phyloP scores from a whole-genome alignment of 2,329 filamentous ascomycete species.

The Fusarium sp. region DNA sequence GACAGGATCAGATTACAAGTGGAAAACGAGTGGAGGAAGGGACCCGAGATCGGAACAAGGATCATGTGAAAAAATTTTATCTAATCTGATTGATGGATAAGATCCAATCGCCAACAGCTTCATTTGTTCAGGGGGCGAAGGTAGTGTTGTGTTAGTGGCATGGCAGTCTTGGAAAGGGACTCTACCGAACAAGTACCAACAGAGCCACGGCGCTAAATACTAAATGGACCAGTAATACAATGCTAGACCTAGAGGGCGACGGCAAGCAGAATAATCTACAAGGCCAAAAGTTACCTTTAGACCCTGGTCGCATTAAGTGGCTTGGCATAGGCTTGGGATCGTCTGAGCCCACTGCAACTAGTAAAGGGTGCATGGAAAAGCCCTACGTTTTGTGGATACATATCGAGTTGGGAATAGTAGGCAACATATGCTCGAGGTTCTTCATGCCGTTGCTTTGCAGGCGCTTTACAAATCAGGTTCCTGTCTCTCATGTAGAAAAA shows the following conservation, averaged over 20 bases:
- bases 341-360: constrained; percentile 23
- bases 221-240: background rate
- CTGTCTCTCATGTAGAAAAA: background rate
- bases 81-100: constrained; percentile 45
- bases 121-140: background rate
- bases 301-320: constrained; percentile 14
- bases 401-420: background rate
- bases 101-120: constrained; percentile 28
- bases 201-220: background rate
- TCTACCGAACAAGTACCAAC: background rate
- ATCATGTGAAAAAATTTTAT: constrained; percentile 26
- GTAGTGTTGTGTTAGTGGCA: constrained; percentile 1
- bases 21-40: constrained; percentile 31
- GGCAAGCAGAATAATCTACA: background rate
- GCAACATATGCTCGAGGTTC: background rate
- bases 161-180: background rate
- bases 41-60: constrained; percentile 37
- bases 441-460: background rate
- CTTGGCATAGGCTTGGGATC: constrained; percentile 27
- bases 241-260: background rate
- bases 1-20: constrained; percentile 26
- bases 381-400: constrained; percentile 1
- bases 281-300: constrained; percentile 2
- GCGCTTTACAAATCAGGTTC: background rate
- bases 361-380: constrained; percentile 4